phyloP scores from a whole-genome alignment of 2,329 filamentous ascomycete species.

The Trichoderma sp. region DNA sequence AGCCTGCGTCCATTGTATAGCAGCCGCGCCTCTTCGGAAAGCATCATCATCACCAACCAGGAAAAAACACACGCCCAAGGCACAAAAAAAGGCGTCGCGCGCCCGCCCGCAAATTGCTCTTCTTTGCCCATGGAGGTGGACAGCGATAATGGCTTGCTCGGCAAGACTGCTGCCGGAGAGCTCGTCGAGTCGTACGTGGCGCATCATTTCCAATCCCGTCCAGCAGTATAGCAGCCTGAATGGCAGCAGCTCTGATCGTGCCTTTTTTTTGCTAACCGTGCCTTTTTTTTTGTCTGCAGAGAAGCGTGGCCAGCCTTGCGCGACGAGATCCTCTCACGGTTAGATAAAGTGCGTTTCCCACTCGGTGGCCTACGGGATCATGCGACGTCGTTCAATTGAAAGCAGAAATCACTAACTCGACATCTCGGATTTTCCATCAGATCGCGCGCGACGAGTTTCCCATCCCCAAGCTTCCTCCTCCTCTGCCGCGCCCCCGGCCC shows the following conservation, averaged over 20 bases:
- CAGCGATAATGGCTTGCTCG: conserved; percentile 44
- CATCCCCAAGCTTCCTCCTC: conserved; percentile 60
- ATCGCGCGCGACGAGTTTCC: conserved; percentile 76
- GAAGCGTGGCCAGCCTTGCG: conserved; percentile 69
- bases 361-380: background rate
- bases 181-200: conserved; percentile 57
- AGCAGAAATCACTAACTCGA: background rate
- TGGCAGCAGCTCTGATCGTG: background rate
- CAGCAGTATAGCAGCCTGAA: background rate
- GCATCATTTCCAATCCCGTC: background rate
- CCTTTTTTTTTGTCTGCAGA: conserved; percentile 46
- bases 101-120: background rate
- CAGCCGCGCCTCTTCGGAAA: background rate
- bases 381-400: background rate
- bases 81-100: background rate
- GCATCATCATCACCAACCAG: background rate
- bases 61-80: background rate
- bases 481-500: conserved; percentile 44
- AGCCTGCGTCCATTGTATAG: background rate
- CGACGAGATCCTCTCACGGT: conserved; percentile 63
- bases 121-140: conserved; percentile 56
- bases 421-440: conserved; percentile 44
- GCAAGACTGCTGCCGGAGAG: conserved; percentile 52
- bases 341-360: conserved; percentile 57
- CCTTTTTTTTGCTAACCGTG: background rate